Percentiles rank a stretch among this genome's conserved stretches.
These are phyloP conservation scores for Ephemerocybe angulata DNA, from an alignment of 768 basidiomycete species.

Conservation along the genomic window DNA sequence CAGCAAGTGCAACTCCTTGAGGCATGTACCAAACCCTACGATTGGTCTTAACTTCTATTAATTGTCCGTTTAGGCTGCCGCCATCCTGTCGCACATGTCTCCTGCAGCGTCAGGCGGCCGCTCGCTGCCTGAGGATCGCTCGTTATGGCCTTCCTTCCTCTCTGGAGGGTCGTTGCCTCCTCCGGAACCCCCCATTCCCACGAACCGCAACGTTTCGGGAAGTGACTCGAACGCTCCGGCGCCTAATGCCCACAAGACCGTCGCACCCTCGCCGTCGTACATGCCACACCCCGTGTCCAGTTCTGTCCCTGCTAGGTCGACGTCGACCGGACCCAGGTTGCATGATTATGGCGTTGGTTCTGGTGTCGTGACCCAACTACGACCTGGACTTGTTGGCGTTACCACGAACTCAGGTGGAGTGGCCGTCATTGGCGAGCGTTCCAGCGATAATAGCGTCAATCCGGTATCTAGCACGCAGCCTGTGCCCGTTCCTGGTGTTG, in stretches of 20 bases:
- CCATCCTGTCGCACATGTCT: slow-evolving; percentile 86
- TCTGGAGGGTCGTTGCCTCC: slow-evolving; percentile 66
- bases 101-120: slow-evolving; percentile 57
- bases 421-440: slow-evolving; percentile 1
- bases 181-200: slow-evolving; percentile 30
- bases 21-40: slow-evolving; percentile 35
- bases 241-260: slow-evolving; percentile 6
- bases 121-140: slow-evolving; percentile 90
- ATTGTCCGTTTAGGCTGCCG: slow-evolving; percentile 62
- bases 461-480: slow-evolving; percentile 56
- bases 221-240: neutral
- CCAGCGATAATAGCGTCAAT: slow-evolving; percentile 39
- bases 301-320: slow-evolving; percentile 47
- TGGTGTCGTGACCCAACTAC: slow-evolving; percentile 49
- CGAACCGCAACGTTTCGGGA: slow-evolving; percentile 9
- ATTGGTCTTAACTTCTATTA: slow-evolving; percentile 3
- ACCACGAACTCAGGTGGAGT: slow-evolving; percentile 24
- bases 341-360: slow-evolving; percentile 60
- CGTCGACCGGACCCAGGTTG: slow-evolving; percentile 53
- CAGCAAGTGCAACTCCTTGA: slow-evolving; percentile 97
- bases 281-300: slow-evolving; percentile 38
- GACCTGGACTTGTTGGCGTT: slow-evolving; percentile 51
- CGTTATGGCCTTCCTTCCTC: slow-evolving; percentile 84
- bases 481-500: slow-evolving; percentile 36
- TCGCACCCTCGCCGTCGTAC: slow-evolving; percentile 15